A percentile compares a stretch with the other conserved stretches of the same genome.
Evolutionary conservation across 2,329 filamentous ascomycete genomes (phyloP).

Genomic region (Diplodia intermedia): DNA sequence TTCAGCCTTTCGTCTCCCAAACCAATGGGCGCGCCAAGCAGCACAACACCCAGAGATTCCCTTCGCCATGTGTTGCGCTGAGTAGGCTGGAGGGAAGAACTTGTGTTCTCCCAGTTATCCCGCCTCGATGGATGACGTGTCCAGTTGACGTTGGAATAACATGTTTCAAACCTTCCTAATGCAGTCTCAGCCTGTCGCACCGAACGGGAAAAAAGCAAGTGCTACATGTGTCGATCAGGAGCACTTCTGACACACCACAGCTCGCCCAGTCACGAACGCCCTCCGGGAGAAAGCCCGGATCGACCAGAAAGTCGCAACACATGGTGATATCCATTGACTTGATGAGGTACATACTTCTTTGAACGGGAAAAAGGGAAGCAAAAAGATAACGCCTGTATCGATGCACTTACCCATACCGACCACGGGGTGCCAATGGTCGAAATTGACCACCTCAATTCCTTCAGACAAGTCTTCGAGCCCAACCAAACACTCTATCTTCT

Average conservation of each 20-base stretch:
- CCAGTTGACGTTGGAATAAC: slow-evolving; percentile 22
- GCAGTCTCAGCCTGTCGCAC: slow-evolving; percentile 9
- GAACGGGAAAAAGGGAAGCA: background rate
- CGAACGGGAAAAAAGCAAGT: background rate
- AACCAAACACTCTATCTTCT: slow-evolving; percentile 16
- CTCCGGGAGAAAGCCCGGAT: background rate
- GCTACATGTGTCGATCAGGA: background rate
- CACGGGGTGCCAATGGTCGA: background rate
- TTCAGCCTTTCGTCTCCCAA: background rate
- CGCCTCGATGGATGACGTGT: background rate
- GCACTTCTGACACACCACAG: background rate
- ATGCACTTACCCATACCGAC: slow-evolving; percentile 11
- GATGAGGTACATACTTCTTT: background rate
- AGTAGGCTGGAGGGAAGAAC: background rate
- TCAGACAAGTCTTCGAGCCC: background rate
- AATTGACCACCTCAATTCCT: background rate
- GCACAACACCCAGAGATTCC: background rate
- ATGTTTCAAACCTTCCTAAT: slow-evolving; percentile 16
- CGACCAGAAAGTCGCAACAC: background rate
- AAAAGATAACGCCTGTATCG: slow-evolving; percentile 8
- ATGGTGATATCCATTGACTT: background rate
- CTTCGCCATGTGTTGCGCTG: background rate
- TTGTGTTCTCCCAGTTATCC: background rate
- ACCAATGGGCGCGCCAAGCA: background rate
- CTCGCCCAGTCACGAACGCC: background rate